These are phyloP conservation scores for Ceratocystis alfenasii DNA, from an alignment of 2,329 filamentous ascomycete species.

Conservation along the genomic window DNA sequence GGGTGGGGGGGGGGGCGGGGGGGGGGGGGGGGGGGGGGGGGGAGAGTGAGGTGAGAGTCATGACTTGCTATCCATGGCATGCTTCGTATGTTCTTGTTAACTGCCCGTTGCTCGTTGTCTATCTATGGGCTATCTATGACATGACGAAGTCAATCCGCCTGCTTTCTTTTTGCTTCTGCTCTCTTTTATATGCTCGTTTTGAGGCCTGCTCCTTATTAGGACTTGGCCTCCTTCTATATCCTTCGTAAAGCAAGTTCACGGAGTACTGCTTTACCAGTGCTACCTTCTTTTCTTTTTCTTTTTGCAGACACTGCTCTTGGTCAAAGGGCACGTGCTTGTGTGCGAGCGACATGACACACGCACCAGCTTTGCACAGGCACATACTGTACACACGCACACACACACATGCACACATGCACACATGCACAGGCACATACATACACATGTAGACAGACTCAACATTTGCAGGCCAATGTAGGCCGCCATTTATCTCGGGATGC, in stretches of 20 bases:
- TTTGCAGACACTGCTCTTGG: neutral
- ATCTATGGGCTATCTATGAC: neutral
- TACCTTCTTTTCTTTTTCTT: neutral
- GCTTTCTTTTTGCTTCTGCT: neutral
- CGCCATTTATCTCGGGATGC: neutral
- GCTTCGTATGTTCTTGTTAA: neutral
- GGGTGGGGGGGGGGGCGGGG: too few relatives aligned
- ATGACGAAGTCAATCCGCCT: neutral
- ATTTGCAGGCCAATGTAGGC: neutral
- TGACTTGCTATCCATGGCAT: neutral
- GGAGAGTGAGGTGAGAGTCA: too few relatives aligned
- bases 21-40: too few relatives aligned
- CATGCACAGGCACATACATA: too few relatives aligned
- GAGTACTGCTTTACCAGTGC: slow-evolving; percentile 4
- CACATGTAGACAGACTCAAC: neutral
- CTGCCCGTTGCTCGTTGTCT: neutral
- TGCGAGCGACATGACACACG: slow-evolving; percentile 6
- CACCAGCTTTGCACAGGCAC: slow-evolving; percentile 1
- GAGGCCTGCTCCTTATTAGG: neutral
- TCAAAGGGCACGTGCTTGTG: slow-evolving; percentile 1
- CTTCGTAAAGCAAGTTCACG: neutral
- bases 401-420: too few relatives aligned
- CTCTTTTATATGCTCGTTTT: neutral
- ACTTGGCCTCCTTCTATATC: neutral
- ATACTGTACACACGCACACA: neutral